Base-by-base conservation (phyloP, 192 early-diverging fungal genomes). In the Coemansia pectinata region DNA sequence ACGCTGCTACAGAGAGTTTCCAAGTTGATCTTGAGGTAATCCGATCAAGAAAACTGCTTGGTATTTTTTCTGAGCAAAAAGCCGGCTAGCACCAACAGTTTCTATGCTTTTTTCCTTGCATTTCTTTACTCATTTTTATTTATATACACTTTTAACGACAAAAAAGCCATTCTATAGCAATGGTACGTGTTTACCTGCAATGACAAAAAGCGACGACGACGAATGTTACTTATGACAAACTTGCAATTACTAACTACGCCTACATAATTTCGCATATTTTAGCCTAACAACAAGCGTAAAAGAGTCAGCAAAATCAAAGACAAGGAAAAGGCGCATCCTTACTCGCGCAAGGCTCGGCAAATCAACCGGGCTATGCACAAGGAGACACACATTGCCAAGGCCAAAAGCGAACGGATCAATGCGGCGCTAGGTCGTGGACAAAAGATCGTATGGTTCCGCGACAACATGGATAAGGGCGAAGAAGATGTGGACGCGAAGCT, bases 311-410 rank as follows among this genome's bases (percentile, higher is more conserved):
- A 85, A 45, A 85, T 88, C 68, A 86, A 88, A 75, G 85, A 81
- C 53, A 71, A 73, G 27, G 88, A 89, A 41, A 88, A 86, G 72
- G 89, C 91, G n/a, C 91, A 92, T 62, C 91, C 91, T 12, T 89
- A 88, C 66, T 92, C 91, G 57, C 83, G 91, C 33, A 92, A 92
- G 61, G 91, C 91, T 3, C 76, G 61, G 5, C 91, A 92, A 69
- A 81, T 90, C 68, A 85, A 85, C 23, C 77, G 91, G 50, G 88
- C 88, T 5, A 79, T 88, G 73, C 72, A 86, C 52, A 83, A 86
- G 23, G 87, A 87, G 41, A 76, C 84, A 15, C 60, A 66, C 40
- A 66, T 89, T 17, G 73, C 68, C 27, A 81, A 81, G 39, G 65
- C 83, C 60, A 87, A 85, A 61, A 39, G 71, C 21, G 75, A 70